Evolutionary conservation across 225 moss, liverwort and hornwort genomes (phyloP).

Genomic region (Rhytidiadelphus loreus): DNA sequence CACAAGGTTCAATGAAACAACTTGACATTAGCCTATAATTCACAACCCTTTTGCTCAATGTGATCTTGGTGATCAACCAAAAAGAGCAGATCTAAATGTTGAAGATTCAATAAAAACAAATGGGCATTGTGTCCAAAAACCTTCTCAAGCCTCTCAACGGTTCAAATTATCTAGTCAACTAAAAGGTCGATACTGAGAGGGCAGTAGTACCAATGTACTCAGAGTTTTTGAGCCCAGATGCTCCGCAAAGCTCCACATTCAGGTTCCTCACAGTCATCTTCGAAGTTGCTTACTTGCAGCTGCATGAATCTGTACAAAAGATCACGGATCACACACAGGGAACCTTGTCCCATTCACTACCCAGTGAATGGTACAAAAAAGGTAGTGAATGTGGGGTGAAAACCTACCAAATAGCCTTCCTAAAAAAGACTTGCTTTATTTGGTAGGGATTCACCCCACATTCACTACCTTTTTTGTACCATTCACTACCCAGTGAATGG

Average conservation of each 20-base stretch:
- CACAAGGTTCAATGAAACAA: background rate
- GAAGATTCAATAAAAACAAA: background rate
- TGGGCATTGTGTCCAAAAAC: background rate
- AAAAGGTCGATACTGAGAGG: background rate
- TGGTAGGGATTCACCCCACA: too few relatives aligned
- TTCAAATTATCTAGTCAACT: background rate
- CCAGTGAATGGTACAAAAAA: too few relatives aligned
- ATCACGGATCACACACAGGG: background rate
- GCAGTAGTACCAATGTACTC: background rate
- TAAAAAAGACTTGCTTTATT: too few relatives aligned
- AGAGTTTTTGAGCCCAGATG: background rate
- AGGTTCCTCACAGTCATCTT: background rate
- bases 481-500: too few relatives aligned
- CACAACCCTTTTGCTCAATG: background rate
- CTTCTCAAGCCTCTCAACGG: background rate
- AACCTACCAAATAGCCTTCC: too few relatives aligned
- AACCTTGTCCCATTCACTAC: too few relatives aligned
- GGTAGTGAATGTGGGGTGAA: too few relatives aligned
- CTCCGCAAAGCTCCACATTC: background rate
- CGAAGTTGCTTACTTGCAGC: background rate
- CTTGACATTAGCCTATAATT: background rate
- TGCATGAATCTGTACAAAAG: background rate
- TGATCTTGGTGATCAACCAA: background rate
- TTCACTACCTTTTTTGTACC: too few relatives aligned
- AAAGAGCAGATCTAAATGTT: background rate